Base-by-base conservation (phyloP, 163 green algal genomes). In the Volvox carteri region DNA sequence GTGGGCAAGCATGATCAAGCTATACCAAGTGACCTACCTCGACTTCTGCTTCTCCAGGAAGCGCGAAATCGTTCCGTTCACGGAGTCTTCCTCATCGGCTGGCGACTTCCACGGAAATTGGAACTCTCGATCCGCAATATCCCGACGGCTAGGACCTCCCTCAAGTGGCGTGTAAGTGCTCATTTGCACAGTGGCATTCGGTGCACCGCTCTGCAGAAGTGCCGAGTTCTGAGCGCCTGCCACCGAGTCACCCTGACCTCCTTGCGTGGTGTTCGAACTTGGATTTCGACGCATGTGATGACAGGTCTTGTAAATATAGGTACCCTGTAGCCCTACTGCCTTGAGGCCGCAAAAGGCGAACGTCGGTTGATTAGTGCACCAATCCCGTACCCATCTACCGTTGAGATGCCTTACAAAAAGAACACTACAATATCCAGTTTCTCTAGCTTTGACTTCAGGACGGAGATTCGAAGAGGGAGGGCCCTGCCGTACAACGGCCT, bases 271-370 rank as follows among this genome's bases (percentile, higher is more conserved):
- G 41, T 39, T 21, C 19, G 70, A 30, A 39, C 70, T 54, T 56
- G 19, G 70, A 78, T 78, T 78, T 37, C 70, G 70, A 11, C 70
- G 70, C 70, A 78, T 78, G 65, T 75, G 65, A 6, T 73, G n/a
- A n/a, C n/a, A n/a, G n/a, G n/a, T n/a, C n/a, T n/a, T n/a, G n/a
- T n/a, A n/a, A n/a, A n/a, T n/a, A n/a, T n/a, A n/a, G n/a, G n/a
- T n/a, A n/a, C n/a, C n/a, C n/a, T n/a, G n/a, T n/a, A n/a, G n/a
- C n/a, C n/a, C n/a, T n/a, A n/a, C n/a, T n/a, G n/a, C n/a, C n/a
- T n/a, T n/a, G n/a, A n/a, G n/a, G n/a, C n/a, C n/a, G n/a, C n/a
- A n/a, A n/a, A n/a, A n/a, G n/a, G n/a, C n/a, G n/a, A n/a, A n/a
- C n/a, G n/a, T n/a, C n/a, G n/a, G n/a, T n/a, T n/a, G n/a, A n/a